Base-by-base conservation (phyloP, 225 moss, liverwort and hornwort species). In the Lunularia cruciata region DNA sequence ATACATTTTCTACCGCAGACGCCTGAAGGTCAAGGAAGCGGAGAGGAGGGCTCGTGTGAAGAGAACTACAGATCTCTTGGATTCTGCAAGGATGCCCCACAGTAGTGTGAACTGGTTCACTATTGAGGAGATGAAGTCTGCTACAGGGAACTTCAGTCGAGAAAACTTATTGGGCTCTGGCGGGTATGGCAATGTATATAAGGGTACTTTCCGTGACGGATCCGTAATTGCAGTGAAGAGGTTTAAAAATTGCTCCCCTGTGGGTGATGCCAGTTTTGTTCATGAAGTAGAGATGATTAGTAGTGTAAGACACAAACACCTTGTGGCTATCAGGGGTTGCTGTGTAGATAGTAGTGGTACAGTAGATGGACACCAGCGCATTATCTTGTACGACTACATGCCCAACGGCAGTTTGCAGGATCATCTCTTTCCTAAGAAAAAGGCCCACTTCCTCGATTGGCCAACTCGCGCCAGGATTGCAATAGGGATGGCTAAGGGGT, bases 371-470 rank as follows among this genome's bases (percentile, higher is more conserved):
- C 84, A 84, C 56, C 84, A 84, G 80, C 86, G 92, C 13, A 86
- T 96, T 39, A 85, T 96, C 32, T 86, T 96, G n/a, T 90, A 87
- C 60, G 95, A 96, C 63, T 96, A 84, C 34, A 87, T 92, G 73
- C 86, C 88, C 0, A 92, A 96, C 58, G 95, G 95, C 33, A 90
- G 81, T 46, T 65, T 96, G 47, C 83, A 87, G 32, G 92, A 96
- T 56, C 92, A 96, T 67, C 76, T 96, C 77, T 90, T 87, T 48
- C 70, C 82, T 57, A 77, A 67, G 58, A 67, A 67, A 26, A 27
- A 19, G 6, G 60, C 47, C 2, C 15, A 34, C 5, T 16, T 31
- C 22, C 45, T 81, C 20, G 83, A 85, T 76, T 96, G 92, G 95
- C 53, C 73, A 20, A 82, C 78, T 38, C 83, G 92, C 63, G 67